Conservation (phyloP, 306 rosid genomes). For the Phaseolus lunatus region DNA sequence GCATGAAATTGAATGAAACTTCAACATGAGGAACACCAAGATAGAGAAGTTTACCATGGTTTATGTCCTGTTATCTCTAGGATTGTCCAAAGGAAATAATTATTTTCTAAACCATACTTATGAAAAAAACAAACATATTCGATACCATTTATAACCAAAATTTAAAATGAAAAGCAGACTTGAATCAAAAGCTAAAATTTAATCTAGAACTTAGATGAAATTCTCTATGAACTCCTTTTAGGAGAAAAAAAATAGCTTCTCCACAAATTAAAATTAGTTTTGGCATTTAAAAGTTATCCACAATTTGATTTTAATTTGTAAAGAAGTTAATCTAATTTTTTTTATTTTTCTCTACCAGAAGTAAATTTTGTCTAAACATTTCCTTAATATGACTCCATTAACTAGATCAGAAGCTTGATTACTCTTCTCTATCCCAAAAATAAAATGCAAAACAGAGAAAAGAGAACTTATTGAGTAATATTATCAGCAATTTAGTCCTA, state of each 20-base stretch:
- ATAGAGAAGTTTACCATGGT: conserved; percentile 9
- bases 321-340: no score
- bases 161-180: background rate
- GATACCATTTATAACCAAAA: conserved; percentile 16
- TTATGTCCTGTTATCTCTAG: conserved; percentile 18
- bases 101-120: background rate
- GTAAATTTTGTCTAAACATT: no score
- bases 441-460: background rate
- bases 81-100: background rate
- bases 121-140: background rate
- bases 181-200: background rate
- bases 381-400: background rate
- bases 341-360: no score
- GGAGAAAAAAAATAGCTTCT: no score
- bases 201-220: no score
- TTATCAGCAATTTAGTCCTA: background rate
- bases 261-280: no score
- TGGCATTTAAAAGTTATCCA: no score
- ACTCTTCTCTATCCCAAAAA: background rate
- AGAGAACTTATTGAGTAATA: background rate
- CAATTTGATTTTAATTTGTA: no score
- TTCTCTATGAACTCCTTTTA: no score
- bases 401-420: background rate
- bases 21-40: conserved; percentile 39
- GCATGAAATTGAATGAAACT: conserved; percentile 13